Conservation (phyloP, 192 early-diverging fungal species). For the Geosiphon pyriformis region DNA sequence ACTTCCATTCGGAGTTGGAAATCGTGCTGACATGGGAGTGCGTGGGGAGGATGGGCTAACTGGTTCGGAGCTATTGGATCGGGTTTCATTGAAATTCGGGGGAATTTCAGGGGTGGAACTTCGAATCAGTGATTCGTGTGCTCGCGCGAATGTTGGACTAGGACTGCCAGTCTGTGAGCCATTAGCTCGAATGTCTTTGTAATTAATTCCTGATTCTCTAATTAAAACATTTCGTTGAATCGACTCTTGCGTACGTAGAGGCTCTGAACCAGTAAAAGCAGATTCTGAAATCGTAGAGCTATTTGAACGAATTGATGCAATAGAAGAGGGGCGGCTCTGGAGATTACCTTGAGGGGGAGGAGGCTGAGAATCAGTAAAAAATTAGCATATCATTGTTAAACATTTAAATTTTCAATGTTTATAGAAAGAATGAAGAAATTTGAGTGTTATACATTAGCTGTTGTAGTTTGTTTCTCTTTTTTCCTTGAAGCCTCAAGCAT, state of each 20-base stretch:
- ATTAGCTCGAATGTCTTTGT: too few relatives aligned
- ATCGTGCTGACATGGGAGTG: conserved; percentile 10
- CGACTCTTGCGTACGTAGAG: background rate
- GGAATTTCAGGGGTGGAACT: conserved; percentile 18
- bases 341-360: too few relatives aligned
- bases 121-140: conserved; percentile 16
- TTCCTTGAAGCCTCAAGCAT: conserved; percentile 48
- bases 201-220: too few relatives aligned
- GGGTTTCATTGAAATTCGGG: conserved; percentile 20
- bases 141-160: background rate
- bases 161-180: too few relatives aligned
- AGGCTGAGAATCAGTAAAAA: conserved; percentile 25
- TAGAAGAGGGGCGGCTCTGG: conserved; percentile 22
- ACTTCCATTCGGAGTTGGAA: conserved; percentile 16
- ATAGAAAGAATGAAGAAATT: too few relatives aligned
- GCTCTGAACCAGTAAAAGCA: background rate
- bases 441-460: background rate
- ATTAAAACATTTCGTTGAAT: too few relatives aligned
- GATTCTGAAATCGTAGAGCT: background rate
- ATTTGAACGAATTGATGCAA: conserved; percentile 16
- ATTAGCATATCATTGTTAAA: conserved; percentile 21
- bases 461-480: conserved; percentile 17
- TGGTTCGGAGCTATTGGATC: conserved; percentile 16
- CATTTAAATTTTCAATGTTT: background rate
- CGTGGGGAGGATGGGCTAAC: conserved; percentile 11